Evolutionary conservation across 202 grass and related monocot species (phyloP).

Genomic region (Brachypodium distachyon): DNA sequence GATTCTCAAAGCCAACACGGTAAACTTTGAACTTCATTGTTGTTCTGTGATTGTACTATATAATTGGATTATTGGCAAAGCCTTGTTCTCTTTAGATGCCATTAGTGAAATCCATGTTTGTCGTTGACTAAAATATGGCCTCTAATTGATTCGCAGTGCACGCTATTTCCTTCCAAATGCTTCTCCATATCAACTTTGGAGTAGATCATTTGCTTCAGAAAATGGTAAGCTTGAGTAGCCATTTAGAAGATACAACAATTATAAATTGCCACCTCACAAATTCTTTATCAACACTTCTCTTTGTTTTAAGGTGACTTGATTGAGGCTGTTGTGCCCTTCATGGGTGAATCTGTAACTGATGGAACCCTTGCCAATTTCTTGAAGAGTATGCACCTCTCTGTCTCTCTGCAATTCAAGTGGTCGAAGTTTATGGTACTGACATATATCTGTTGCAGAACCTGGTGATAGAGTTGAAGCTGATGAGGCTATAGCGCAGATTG

Average conservation of each 20-base stretch:
- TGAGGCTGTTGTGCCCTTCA: constrained; percentile 69
- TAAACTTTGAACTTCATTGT: not conserved
- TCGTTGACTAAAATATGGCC: not conserved
- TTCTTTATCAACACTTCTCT: not conserved
- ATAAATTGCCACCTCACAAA: not conserved
- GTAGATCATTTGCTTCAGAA: constrained; percentile 85
- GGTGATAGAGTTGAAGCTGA: constrained; percentile 82
- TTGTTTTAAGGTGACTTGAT: constrained; percentile 52
- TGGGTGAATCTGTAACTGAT: constrained; percentile 99
- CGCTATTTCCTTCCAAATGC: constrained; percentile 43
- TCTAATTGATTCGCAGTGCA: constrained; percentile 21
- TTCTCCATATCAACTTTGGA: constrained; percentile 71
- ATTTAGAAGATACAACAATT: not conserved
- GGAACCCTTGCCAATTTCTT: constrained; percentile 94
- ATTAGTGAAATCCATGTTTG: not conserved
- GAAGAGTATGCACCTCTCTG: constrained; percentile 52
- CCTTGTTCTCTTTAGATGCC: not conserved
- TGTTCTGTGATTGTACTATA: not conserved
- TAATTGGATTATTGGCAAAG: not conserved
- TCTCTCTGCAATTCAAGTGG: not conserved
- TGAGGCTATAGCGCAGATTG: constrained; percentile 91
- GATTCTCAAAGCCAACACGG: constrained; percentile 5
- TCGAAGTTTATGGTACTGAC: not conserved
- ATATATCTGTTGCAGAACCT: constrained; percentile 47
- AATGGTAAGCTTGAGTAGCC: constrained; percentile 37